These are phyloP conservation scores for Zymoseptoria ardabiliae DNA, from an alignment of 2,329 filamentous ascomycete genomes.

Conservation along the genomic window DNA sequence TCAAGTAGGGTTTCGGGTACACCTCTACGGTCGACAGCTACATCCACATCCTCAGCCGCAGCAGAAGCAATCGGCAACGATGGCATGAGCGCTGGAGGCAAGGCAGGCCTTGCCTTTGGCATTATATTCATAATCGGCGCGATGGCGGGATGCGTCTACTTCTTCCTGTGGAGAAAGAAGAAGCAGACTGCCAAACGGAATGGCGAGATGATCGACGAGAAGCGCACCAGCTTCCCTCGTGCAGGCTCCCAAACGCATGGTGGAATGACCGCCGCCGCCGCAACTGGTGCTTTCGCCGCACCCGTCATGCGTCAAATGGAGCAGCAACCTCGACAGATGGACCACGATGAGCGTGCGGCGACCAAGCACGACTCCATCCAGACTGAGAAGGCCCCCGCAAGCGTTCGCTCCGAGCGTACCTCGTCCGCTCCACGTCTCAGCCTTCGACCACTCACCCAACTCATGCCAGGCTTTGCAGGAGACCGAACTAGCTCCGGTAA, in stretches of 20 bases:
- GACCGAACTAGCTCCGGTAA: conserved; percentile 35
- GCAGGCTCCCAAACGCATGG: conserved; percentile 12
- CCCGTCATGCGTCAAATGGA: conserved; percentile 1
- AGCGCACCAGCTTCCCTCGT: conserved; percentile 21
- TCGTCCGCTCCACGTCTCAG: conserved; percentile 69
- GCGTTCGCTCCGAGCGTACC: conserved; percentile 38
- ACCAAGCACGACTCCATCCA: conserved; percentile 18
- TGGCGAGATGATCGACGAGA: conserved; percentile 32
- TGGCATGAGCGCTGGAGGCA: conserved; percentile 45
- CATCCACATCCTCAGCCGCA: conserved; percentile 3
- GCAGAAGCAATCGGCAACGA: conserved; percentile 9
- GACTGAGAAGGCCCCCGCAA: conserved; percentile 29
- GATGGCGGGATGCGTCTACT: conserved; percentile 60
- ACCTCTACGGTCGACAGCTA: conserved; percentile 14
- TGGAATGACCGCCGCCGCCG: conserved; percentile 6
- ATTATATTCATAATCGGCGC: conserved; percentile 63
- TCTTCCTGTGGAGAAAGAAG: conserved; percentile 68
- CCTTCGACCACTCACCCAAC: conserved; percentile 75
- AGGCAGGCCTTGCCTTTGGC: conserved; percentile 80
- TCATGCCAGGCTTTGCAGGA: conserved; percentile 58
- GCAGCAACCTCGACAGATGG: background rate
- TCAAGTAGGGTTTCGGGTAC: conserved; percentile 12
- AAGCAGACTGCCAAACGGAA: conserved; percentile 38
- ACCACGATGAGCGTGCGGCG: background rate
- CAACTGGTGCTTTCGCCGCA: conserved; percentile 5